These are phyloP conservation scores for Ophiorrhiza pumila DNA, from an alignment of 257 asterid species.

Conservation along the genomic window DNA sequence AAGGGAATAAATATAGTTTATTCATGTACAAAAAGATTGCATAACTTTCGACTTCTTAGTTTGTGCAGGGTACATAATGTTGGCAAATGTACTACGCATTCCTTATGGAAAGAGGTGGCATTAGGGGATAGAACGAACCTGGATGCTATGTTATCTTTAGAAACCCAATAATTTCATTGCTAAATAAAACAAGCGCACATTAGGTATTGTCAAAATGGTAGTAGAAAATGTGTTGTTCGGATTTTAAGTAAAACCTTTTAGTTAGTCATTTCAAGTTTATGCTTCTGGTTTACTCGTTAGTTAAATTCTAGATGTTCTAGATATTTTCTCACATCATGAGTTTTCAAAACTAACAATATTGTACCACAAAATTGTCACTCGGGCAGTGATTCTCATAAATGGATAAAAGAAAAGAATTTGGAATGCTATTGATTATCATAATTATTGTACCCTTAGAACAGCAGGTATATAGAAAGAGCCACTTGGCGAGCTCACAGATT, in stretches of 20 bases:
- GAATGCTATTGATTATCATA: constrained; percentile 18
- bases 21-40: too few relatives aligned
- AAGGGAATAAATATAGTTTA: too few relatives aligned
- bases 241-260: background rate
- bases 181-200: background rate
- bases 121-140: background rate
- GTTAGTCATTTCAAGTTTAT: background rate
- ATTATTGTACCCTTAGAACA: constrained; percentile 76
- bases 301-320: background rate
- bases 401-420: constrained; percentile 10
- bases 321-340: background rate
- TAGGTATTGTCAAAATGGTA: too few relatives aligned
- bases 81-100: background rate
- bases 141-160: background rate
- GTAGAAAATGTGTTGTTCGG: background rate
- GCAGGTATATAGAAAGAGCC: constrained; percentile 95
- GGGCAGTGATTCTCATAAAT: too few relatives aligned
- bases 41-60: too few relatives aligned
- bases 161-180: background rate
- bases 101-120: background rate
- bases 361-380: background rate
- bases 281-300: too few relatives aligned
- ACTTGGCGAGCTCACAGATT: constrained; percentile 78
- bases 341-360: background rate
- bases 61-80: background rate